Percentiles rank a stretch among this genome's conserved stretches.
phyloP scores from a whole-genome alignment of 2,329 filamentous ascomycete species.

The Scedosporium boydii region DNA sequence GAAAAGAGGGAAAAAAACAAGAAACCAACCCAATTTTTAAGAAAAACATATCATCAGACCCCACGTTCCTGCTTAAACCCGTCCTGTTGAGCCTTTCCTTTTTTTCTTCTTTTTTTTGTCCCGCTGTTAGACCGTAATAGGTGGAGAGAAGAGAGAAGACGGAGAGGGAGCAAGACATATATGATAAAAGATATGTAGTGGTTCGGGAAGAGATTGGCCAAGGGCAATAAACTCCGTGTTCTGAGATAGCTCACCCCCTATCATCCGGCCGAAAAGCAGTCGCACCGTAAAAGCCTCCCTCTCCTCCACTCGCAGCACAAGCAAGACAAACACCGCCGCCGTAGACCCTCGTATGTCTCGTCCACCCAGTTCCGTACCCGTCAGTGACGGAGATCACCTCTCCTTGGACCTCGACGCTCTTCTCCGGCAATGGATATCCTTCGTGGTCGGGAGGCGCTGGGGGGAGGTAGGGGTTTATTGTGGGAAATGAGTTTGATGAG shows the following conservation, averaged over 20 bases:
- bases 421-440: slow-evolving; percentile 9
- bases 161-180: background rate
- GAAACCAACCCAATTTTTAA: background rate
- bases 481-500: slow-evolving; percentile 39
- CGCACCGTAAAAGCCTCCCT: slow-evolving; percentile 41
- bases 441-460: slow-evolving; percentile 29
- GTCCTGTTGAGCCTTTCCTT: background rate
- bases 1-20: background rate
- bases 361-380: slow-evolving; percentile 40
- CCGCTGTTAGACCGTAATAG: no score
- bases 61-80: background rate
- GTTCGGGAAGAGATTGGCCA: background rate
- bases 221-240: background rate
- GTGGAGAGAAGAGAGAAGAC: background rate
- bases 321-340: slow-evolving; percentile 48
- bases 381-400: slow-evolving; percentile 41
- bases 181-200: background rate
- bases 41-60: background rate
- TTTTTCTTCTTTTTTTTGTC: background rate
- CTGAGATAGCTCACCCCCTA: slow-evolving; percentile 26
- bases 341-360: slow-evolving; percentile 49
- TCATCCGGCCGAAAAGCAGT: slow-evolving; percentile 35
- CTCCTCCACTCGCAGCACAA: slow-evolving; percentile 37
- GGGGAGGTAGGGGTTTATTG: slow-evolving; percentile 36
- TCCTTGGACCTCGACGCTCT: slow-evolving; percentile 34